Conservation (phyloP, 768 basidiomycete genomes). For the Kondoa malvinella region DNA sequence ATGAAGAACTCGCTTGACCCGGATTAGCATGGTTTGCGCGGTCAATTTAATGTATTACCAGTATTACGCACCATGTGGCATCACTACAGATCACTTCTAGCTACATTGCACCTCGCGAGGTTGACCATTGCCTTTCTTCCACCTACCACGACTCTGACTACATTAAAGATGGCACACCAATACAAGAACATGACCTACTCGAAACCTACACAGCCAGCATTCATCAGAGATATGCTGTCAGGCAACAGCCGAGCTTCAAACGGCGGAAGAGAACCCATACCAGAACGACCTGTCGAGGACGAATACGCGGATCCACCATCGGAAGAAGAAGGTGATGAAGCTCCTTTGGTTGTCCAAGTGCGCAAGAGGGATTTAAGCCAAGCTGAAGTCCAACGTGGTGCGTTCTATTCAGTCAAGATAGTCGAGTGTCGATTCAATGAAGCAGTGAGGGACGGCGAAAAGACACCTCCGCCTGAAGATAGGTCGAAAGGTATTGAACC, state of each 20-base stretch:
- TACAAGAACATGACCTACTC: neutral
- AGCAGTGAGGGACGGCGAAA: too few species aligned
- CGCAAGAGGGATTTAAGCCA: neutral
- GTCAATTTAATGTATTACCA: too few species aligned
- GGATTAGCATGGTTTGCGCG: too few species aligned
- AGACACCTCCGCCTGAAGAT: too few species aligned
- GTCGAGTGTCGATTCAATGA: too few species aligned
- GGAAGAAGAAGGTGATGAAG: slow-evolving; percentile 6
- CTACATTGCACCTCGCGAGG: too few species aligned
- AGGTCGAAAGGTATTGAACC: too few species aligned
- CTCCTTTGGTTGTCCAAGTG: neutral
- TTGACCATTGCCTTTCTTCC: too few species aligned
- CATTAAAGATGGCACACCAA: neutral
- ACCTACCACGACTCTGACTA: too few species aligned
- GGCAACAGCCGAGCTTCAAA: neutral
- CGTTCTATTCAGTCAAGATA: neutral
- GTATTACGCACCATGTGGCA: too few species aligned
- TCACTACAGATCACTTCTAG: too few species aligned
- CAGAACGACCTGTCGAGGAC: neutral
- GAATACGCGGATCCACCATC: neutral
- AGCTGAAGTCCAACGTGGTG: neutral
- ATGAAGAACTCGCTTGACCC: too few species aligned
- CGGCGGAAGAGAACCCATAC: neutral
- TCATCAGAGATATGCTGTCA: neutral
- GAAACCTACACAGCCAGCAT: neutral